These are phyloP conservation scores for Pseudozyma thailandica DNA, from an alignment of 1,284 basidiomycete genomes.

Conservation along the genomic window DNA sequence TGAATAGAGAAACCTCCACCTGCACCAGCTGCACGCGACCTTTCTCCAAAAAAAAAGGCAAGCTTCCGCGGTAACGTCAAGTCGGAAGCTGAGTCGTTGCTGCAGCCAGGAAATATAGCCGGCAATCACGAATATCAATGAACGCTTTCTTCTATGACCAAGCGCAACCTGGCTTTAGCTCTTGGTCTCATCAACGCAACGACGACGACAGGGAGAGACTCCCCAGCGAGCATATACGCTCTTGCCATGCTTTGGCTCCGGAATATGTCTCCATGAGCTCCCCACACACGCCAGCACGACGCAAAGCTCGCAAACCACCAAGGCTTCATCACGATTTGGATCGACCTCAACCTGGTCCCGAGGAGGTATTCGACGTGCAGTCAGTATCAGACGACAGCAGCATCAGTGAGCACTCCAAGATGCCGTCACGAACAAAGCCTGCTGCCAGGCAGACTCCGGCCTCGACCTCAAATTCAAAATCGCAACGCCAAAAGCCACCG, in stretches of 20 bases:
- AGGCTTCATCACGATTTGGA: conserved; percentile 31
- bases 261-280: conserved; percentile 14
- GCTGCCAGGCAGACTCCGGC: conserved; percentile 1
- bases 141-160: too few relatives aligned
- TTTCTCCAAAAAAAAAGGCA: conserved; percentile 2
- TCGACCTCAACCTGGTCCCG: conserved; percentile 30
- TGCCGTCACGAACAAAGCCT: conserved; percentile 22
- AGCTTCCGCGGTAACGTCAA: too few relatives aligned
- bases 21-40: conserved; percentile 1
- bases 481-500: conserved; percentile 3
- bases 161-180: too few relatives aligned
- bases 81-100: conserved; percentile 7
- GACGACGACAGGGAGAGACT: too few relatives aligned
- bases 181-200: too few relatives aligned
- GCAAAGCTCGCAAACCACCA: conserved; percentile 21
- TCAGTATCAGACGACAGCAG: conserved; percentile 32
- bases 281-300: conserved; percentile 9
- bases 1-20: not conserved
- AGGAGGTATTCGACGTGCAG: conserved; percentile 46
- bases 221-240: too few relatives aligned
- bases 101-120: conserved; percentile 6
- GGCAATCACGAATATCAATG: not conserved
- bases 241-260: not conserved
- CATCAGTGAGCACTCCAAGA: not conserved
- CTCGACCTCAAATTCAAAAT: conserved; percentile 8